phyloP scores from a whole-genome alignment of 1,284 basidiomycete species.

The Rhodotorula mucilaginosa region DNA sequence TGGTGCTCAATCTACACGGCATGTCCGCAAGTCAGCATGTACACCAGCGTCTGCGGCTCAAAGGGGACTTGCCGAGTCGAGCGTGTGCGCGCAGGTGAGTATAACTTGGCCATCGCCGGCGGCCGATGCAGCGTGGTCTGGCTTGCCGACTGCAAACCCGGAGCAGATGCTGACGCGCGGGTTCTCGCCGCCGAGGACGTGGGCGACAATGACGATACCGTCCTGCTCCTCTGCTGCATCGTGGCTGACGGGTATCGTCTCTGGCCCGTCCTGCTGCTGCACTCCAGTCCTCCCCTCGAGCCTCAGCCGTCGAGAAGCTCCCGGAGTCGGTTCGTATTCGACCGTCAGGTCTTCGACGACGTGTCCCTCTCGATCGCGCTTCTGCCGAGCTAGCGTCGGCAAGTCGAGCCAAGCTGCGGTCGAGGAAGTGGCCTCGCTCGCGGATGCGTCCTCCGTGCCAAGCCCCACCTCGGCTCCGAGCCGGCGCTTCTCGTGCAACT shows the following conservation, averaged over 20 bases:
- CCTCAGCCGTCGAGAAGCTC: not conserved
- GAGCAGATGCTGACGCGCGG: conserved; percentile 61
- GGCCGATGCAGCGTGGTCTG: conserved; percentile 23
- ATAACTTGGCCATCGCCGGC: conserved; percentile 51
- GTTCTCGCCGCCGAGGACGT: conserved; percentile 54
- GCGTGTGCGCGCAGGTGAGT: conserved; percentile 66
- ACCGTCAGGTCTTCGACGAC: conserved; percentile 11
- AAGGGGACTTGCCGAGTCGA: conserved; percentile 58
- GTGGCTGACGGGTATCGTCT: not conserved
- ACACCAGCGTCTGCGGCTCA: not conserved
- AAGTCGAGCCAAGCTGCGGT: not conserved
- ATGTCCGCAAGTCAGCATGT: too few relatives aligned
- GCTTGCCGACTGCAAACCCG: conserved; percentile 58
- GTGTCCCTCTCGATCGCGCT: not conserved
- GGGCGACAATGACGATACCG: conserved; percentile 61
- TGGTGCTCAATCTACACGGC: conserved; percentile 51
- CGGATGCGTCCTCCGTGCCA: not conserved
- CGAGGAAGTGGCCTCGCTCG: too few relatives aligned
- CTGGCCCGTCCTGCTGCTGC: not conserved
- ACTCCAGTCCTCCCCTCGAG: not conserved
- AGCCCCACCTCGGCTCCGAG: not conserved
- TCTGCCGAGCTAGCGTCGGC: conserved; percentile 1
- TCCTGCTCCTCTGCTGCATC: conserved; percentile 44
- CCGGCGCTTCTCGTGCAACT: conserved; percentile 1
- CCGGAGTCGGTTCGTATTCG: conserved; percentile 22